phyloP scores from a whole-genome alignment of 371 early-diverging fungal genomes.

The Rhizomucor pusillus region DNA sequence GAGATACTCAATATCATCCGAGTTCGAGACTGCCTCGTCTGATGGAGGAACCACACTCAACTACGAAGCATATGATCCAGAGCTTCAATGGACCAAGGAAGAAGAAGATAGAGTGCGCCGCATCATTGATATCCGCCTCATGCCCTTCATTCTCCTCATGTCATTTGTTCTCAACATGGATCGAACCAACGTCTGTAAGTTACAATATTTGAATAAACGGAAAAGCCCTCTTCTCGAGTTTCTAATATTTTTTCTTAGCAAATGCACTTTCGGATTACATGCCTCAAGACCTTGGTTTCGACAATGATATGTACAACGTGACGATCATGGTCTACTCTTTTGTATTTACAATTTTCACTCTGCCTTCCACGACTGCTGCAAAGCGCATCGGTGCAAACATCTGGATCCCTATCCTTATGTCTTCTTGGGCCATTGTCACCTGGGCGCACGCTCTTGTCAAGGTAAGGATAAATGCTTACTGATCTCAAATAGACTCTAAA shows the following conservation, averaged over 20 bases:
- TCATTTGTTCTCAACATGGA: slow-evolving; percentile 49
- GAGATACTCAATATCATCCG: too few relatives aligned
- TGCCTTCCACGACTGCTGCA: slow-evolving; percentile 49
- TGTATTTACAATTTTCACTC: slow-evolving; percentile 33
- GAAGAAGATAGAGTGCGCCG: slow-evolving; percentile 28
- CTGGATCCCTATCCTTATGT: slow-evolving; percentile 62
- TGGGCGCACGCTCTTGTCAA: slow-evolving; percentile 36
- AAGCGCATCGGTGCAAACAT: slow-evolving; percentile 53
- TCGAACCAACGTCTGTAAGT: slow-evolving; percentile 47
- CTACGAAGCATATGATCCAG: slow-evolving; percentile 14
- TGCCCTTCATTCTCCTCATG: slow-evolving; percentile 34
- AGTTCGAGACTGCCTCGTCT: not conserved
- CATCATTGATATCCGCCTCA: slow-evolving; percentile 30
- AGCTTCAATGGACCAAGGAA: slow-evolving; percentile 37
- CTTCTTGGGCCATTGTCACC: slow-evolving; percentile 56
- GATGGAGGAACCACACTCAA: not conserved
- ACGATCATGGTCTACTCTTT: slow-evolving; percentile 32
- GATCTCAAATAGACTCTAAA: too few relatives aligned
- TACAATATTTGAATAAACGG: too few relatives aligned
- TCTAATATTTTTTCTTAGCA: slow-evolving; percentile 15
- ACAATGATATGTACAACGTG: slow-evolving; percentile 34
- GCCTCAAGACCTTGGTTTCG: slow-evolving; percentile 37
- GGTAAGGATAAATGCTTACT: too few relatives aligned
- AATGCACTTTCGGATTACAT: slow-evolving; percentile 47
- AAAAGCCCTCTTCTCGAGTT: too few relatives aligned